Evolutionary conservation across 805 yeast species (phyloP), one percentile per base, ranked within the genome.

Genomic region (Saccharomycopsis synnaedendra): DNA sequence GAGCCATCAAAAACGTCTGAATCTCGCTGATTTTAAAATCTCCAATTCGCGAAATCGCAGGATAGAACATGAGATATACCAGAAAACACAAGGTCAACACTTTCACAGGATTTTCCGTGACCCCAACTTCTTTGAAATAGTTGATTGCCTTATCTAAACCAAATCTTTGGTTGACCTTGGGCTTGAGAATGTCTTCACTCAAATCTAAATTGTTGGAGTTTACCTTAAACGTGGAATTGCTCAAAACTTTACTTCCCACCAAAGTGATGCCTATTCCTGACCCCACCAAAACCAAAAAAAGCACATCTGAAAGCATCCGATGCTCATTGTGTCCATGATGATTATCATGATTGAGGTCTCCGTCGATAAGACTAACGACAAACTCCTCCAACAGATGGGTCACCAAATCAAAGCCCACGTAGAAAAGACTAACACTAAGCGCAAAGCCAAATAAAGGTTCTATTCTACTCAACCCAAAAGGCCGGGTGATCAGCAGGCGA

Each of bases 401-500:
- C 41, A 85, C 66, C 45, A 93, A 68, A 63, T 90, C 97, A 45
- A 87, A 75, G 0, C 97, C 97, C 51, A 90, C 94, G 75, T 89
- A 90, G 29, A 89, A 69, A 52, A 90, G 72, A 1, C 95, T 82
- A 1, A 90, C 81, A 10, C 93, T 78, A 40, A 88, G 68, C 0
- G 94, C 95, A 67, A 89, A 89, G 2, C 95, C 94, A 41, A 84
- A 79, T 11, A 90, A 65, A 0, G 90, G 94, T 59, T 90, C 96
- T 10, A 85, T 71, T 50, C 98, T 71, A n/a, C 94, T 95, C 30
- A 90, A 67, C 0, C 97, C 98, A 68, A 90, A 90, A 0, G 98
- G 98, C 54, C 79, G 84, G 9, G 80, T 79, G 33, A 93, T 69
- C 1, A 95, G 84, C 5, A 89, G 76, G 48, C 75, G 77, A 54